phyloP scores from a whole-genome alignment of 345 rosid genomes.

The Eucalyptus fibrosa region DNA sequence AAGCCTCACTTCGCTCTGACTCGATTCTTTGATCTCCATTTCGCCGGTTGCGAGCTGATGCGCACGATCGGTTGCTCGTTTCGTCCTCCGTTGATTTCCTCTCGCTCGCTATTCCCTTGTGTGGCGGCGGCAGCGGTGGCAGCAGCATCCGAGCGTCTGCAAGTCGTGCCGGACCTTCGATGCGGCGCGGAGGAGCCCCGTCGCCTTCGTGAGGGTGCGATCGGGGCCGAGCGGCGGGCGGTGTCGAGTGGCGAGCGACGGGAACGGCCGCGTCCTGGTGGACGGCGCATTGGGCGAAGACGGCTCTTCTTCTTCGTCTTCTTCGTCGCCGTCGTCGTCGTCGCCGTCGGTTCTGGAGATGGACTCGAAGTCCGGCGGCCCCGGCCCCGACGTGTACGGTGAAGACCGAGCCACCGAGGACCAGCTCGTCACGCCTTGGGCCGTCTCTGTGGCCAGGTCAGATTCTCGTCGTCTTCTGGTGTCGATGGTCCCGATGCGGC shows the following conservation, averaged over 20 bases:
- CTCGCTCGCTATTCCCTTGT: not conserved
- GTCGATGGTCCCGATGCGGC: not conserved
- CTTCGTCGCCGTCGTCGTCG: not conserved
- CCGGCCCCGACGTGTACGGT: conserved; percentile 49
- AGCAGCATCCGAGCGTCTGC: not conserved
- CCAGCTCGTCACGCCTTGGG: conserved; percentile 77
- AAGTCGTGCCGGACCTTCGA: not conserved
- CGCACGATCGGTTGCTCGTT: not conserved
- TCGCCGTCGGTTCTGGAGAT: conserved; percentile 20
- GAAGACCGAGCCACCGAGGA: conserved; percentile 70
- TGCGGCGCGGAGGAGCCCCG: not conserved
- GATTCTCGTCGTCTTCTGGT: not conserved
- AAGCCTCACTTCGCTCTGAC: not conserved
- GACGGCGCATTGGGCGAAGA: not conserved
- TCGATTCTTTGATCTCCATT: not conserved
- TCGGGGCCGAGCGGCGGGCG: not conserved
- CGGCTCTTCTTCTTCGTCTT: not conserved
- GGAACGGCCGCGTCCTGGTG: not conserved
- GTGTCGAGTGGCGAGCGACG: not conserved
- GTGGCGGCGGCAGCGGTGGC: not conserved
- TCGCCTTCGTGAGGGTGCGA: not conserved
- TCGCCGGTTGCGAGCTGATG: not conserved
- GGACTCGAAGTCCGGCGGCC: conserved; percentile 35
- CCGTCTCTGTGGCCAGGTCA: conserved; percentile 75
- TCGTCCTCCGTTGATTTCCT: not conserved